Evolutionary conservation across 768 basidiomycete species (phyloP).

Genomic region (Sporobolomyces pararoseus): DNA sequence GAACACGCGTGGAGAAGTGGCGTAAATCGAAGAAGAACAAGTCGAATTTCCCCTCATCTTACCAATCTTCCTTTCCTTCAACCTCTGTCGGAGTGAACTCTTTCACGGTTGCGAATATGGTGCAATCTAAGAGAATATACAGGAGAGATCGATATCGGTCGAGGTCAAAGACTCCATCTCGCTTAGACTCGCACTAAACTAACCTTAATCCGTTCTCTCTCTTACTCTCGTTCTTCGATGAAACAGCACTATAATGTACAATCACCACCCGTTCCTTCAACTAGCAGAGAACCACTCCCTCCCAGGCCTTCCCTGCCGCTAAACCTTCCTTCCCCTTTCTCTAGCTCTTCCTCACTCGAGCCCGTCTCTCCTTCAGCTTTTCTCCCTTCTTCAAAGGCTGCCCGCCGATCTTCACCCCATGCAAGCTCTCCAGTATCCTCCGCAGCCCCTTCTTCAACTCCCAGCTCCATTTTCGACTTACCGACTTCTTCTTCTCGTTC

Average conservation of each 20-base stretch:
- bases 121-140: too few relatives aligned
- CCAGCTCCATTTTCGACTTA: slow-evolving; percentile 19
- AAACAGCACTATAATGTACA: background rate
- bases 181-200: background rate
- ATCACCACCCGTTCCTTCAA: background rate
- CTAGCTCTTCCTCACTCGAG: slow-evolving; percentile 13
- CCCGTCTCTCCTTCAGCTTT: slow-evolving; percentile 14
- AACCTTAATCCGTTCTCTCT: background rate
- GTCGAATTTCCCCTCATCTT: too few relatives aligned
- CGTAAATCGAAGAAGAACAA: too few relatives aligned
- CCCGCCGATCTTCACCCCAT: background rate
- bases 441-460: slow-evolving; percentile 4
- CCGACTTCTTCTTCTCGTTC: slow-evolving; percentile 2
- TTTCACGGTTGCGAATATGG: too few relatives aligned
- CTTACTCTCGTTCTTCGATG: too few relatives aligned
- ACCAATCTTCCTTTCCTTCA: too few relatives aligned
- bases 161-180: too few relatives aligned
- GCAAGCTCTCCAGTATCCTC: background rate
- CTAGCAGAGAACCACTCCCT: slow-evolving; percentile 5
- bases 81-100: too few relatives aligned
- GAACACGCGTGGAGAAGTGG: too few relatives aligned
- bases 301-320: background rate
- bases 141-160: too few relatives aligned
- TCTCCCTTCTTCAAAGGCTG: background rate
- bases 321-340: slow-evolving; percentile 3